These are phyloP conservation scores for Agapanthus africanus DNA, from an alignment of 106 monocot genomes.

Conservation along the genomic window DNA sequence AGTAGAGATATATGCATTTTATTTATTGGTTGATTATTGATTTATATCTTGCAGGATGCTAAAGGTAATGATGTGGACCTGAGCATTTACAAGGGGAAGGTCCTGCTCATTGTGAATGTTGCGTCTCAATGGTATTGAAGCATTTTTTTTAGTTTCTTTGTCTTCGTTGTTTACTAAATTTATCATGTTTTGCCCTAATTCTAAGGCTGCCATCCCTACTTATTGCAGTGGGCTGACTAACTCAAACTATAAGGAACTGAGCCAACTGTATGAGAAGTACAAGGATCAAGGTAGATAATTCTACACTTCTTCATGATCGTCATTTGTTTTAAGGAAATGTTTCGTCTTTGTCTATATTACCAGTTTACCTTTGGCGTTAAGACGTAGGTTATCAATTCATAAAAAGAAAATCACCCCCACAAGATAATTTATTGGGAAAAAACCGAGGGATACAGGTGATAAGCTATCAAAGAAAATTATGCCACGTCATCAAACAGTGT, in stretches of 20 bases:
- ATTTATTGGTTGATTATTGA: not conserved
- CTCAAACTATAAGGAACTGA: slow-evolving; percentile 69
- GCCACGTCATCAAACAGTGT: no score
- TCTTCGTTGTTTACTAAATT: not conserved
- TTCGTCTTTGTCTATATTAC: not conserved
- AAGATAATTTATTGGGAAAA: no score
- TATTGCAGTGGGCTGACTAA: slow-evolving; percentile 69
- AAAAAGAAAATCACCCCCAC: no score
- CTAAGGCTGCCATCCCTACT: not conserved
- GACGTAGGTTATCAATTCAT: no score
- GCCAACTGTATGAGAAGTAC: slow-evolving; percentile 60
- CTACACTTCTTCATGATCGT: no score
- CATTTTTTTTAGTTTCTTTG: not conserved
- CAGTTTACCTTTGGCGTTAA: no score
- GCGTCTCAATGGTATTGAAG: slow-evolving; percentile 56
- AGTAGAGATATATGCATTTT: not conserved
- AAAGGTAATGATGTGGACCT: slow-evolving; percentile 62
- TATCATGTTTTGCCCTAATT: not conserved
- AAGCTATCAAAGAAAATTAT: no score
- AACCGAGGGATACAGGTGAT: no score
- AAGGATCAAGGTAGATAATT: slow-evolving; percentile 58
- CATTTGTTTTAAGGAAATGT: not conserved
- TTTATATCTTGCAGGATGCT: slow-evolving; percentile 38
- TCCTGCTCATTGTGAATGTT: slow-evolving; percentile 68
- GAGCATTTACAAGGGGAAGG: slow-evolving; percentile 72